Percentiles rank a stretch among this genome's conserved stretches.
Evolutionary conservation across 768 basidiomycete species (phyloP).

Genomic region (Pulveroboletus sp.): DNA sequence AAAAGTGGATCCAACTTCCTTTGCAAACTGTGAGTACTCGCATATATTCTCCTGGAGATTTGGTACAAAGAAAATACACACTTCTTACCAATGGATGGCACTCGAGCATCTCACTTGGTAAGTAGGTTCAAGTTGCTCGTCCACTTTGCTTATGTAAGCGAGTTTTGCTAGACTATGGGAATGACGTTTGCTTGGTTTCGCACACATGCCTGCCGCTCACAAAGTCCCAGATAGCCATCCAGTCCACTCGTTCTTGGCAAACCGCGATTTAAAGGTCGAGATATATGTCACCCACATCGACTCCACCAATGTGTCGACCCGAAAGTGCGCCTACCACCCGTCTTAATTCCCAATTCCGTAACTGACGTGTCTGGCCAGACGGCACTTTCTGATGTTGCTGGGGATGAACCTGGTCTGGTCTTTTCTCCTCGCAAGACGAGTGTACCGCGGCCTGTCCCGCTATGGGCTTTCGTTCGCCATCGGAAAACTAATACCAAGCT

Average conservation of each 20-base stretch:
- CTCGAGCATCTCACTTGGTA: too few relatives aligned
- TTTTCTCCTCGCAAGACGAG: conserved; percentile 23
- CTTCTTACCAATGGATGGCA: too few relatives aligned
- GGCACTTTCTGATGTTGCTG: conserved; percentile 25
- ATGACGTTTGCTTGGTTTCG: background rate
- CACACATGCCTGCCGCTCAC: conserved; percentile 25
- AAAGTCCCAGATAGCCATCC: conserved; percentile 28
- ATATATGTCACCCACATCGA: conserved; percentile 32
- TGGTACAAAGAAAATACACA: too few relatives aligned
- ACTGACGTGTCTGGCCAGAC: conserved; percentile 19
- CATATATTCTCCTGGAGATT: too few relatives aligned
- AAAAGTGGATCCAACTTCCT: too few relatives aligned
- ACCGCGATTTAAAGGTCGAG: conserved; percentile 19
- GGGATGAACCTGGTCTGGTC: conserved; percentile 26
- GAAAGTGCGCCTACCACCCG: conserved; percentile 21
- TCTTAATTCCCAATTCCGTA: background rate
- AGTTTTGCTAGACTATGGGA: conserved; percentile 1
- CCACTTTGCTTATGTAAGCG: conserved; percentile 22
- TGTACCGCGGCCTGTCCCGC: conserved; percentile 21
- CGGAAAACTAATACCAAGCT: conserved; percentile 16
- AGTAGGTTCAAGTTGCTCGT: too few relatives aligned
- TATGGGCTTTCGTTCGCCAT: conserved; percentile 29
- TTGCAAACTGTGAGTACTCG: too few relatives aligned
- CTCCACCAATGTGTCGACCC: conserved; percentile 11
- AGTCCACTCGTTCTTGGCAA: conserved; percentile 17